phyloP scores from a whole-genome alignment of 2,329 filamentous ascomycete species.

The Myrmaecium sp. region DNA sequence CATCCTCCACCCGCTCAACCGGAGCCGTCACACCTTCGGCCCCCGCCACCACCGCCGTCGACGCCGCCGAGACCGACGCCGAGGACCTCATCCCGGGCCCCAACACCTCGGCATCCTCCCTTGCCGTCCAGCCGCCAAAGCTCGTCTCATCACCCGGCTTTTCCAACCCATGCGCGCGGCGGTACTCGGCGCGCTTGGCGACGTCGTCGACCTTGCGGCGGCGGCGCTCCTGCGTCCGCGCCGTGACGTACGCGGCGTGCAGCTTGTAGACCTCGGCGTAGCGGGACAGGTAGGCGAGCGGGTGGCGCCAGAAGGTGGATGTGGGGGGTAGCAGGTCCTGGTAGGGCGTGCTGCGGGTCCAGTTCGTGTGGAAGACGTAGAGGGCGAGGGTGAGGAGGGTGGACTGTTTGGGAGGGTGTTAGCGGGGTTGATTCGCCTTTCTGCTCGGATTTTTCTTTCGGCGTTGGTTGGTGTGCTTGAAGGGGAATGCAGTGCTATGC shows the following conservation, averaged over 20 bases:
- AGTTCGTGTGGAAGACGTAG: constrained; percentile 62
- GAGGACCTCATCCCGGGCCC: constrained; percentile 16
- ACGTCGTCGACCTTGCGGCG: constrained; percentile 67
- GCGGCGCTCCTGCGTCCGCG: constrained; percentile 53
- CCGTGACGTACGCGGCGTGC: constrained; percentile 55
- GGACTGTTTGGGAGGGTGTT: constrained; percentile 25
- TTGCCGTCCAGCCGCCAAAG: constrained; percentile 14
- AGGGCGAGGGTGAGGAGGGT: constrained; percentile 53
- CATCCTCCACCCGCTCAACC: constrained; percentile 8
- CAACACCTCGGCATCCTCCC: constrained; percentile 21
- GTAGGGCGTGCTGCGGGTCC: constrained; percentile 63
- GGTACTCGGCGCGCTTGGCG: constrained; percentile 69
- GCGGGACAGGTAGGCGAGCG: constrained; percentile 47
- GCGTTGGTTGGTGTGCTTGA: background rate
- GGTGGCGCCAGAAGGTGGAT: constrained; percentile 51
- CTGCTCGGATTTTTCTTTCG: background rate
- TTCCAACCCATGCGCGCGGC: constrained; percentile 58
- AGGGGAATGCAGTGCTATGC: too few species aligned
- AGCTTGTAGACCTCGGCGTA: constrained; percentile 58
- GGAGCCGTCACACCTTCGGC: constrained; percentile 1
- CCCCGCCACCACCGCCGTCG: constrained; percentile 9
- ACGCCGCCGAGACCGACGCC: constrained; percentile 2
- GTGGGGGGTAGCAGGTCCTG: constrained; percentile 59
- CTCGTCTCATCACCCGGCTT: constrained; percentile 12
- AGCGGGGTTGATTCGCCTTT: background rate